Conservation (phyloP, 768 basidiomycete genomes). For the Russula ochroleuca region DNA sequence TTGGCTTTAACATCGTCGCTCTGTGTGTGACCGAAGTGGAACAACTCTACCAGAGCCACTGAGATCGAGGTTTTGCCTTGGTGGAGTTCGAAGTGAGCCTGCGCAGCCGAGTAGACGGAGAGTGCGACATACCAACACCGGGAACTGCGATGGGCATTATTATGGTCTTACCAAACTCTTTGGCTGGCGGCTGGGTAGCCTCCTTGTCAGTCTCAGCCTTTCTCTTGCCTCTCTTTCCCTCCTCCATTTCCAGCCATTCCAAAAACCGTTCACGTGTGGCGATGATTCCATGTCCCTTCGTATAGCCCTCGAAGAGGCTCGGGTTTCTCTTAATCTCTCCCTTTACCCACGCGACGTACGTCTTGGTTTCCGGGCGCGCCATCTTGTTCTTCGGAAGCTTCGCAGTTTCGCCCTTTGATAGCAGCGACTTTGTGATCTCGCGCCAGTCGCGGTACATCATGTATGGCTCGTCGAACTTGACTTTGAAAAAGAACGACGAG, state of each 20-base stretch:
- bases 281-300: slow-evolving; percentile 80
- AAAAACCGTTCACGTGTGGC: slow-evolving; percentile 75
- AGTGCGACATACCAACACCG: slow-evolving; percentile 69
- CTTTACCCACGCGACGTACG: slow-evolving; percentile 82
- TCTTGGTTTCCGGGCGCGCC: slow-evolving; percentile 67
- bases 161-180: slow-evolving; percentile 63
- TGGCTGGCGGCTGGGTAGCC: slow-evolving; percentile 20
- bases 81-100: background rate
- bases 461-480: slow-evolving; percentile 99
- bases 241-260: slow-evolving; percentile 52
- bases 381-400: slow-evolving; percentile 61
- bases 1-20: slow-evolving; percentile 71
- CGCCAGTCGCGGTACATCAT: slow-evolving; percentile 99
- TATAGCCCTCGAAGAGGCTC: slow-evolving; percentile 55
- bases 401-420: slow-evolving; percentile 38
- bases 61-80: slow-evolving; percentile 41
- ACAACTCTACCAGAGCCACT: slow-evolving; percentile 73
- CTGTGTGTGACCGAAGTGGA: slow-evolving; percentile 87
- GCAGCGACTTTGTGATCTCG: slow-evolving; percentile 81
- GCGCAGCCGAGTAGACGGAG: too few relatives aligned
- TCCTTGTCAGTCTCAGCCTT: slow-evolving; percentile 34
- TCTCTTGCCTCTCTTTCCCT: slow-evolving; percentile 37
- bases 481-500: slow-evolving; percentile 95
- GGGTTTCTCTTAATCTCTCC: slow-evolving; percentile 63
- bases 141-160: slow-evolving; percentile 88